Conservation (phyloP, 768 basidiomycete species). For the Kwoniella sp. region DNA sequence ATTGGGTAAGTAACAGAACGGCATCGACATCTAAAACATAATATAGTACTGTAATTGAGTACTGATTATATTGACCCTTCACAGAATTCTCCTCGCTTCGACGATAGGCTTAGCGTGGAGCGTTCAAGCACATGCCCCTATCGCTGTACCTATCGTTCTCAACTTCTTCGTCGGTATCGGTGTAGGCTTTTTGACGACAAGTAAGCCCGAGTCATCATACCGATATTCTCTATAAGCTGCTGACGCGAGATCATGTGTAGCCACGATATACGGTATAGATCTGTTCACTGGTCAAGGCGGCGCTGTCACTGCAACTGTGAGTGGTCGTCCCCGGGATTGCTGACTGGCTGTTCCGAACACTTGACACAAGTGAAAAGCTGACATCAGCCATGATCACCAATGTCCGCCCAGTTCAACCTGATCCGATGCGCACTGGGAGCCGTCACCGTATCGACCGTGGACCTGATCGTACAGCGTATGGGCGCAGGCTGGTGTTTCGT, state of each 20-base stretch:
- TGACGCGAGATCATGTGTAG: constrained; percentile 5
- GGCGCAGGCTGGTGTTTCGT: constrained; percentile 53
- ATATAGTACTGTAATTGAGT: not conserved
- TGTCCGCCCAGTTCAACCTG: constrained; percentile 54
- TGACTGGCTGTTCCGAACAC: not conserved
- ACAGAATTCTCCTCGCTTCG: constrained; percentile 13
- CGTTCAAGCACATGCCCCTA: constrained; percentile 38
- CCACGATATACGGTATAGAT: constrained; percentile 53
- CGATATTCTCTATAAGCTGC: too few species aligned
- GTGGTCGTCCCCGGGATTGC: constrained; percentile 11
- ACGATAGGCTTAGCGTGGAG: constrained; percentile 49
- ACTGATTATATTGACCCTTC: not conserved
- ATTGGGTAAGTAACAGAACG: constrained; percentile 13
- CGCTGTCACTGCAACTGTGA: constrained; percentile 52
- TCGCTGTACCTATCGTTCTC: constrained; percentile 52
- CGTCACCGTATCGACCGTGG: constrained; percentile 44
- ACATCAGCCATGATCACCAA: not conserved
- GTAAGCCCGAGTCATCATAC: constrained; percentile 10
- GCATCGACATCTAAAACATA: too few species aligned
- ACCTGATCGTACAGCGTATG: constrained; percentile 31
- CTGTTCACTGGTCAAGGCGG: constrained; percentile 54
- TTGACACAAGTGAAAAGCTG: not conserved
- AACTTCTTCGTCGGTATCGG: constrained; percentile 52
- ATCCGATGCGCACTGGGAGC: constrained; percentile 53
- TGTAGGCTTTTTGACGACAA: constrained; percentile 30